Evolutionary conservation across 108 stramenopile species (phyloP).

Genomic region (Ochromonas danica): DNA sequence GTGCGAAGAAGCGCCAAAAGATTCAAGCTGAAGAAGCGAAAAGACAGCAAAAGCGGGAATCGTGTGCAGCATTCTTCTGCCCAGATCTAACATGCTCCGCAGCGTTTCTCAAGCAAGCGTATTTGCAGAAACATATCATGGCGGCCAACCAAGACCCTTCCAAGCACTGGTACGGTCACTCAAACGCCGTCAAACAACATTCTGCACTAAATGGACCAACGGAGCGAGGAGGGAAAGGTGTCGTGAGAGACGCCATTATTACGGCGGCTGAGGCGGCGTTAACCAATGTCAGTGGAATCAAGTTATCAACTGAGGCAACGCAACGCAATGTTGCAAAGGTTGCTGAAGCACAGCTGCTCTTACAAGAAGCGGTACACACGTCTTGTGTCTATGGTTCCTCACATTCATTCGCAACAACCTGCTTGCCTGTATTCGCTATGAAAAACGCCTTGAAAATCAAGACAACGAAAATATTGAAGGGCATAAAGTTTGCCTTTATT

Average conservation of each 20-base stretch:
- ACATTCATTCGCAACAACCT: neutral
- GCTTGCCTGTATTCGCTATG: neutral
- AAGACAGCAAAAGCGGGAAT: neutral
- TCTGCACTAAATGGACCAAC: neutral
- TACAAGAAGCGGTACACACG: neutral
- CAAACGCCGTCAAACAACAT: neutral
- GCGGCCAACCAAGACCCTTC: neutral
- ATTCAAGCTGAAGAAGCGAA: neutral
- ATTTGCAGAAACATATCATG: neutral
- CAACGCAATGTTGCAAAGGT: neutral
- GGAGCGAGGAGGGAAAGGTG: neutral
- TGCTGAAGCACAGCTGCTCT: neutral
- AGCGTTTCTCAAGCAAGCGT: neutral
- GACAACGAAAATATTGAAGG: neutral
- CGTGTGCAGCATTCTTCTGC: constrained; percentile 1
- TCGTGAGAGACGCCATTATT: neutral
- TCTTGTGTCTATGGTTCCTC: neutral
- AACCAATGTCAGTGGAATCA: neutral
- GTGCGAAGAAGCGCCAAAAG: neutral
- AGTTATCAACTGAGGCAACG: neutral
- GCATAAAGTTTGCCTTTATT: neutral
- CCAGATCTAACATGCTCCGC: neutral
- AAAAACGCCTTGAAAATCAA: neutral
- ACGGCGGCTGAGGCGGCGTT: neutral
- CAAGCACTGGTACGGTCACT: neutral